Base-by-base conservation (phyloP, 805 yeast genomes). In the Cyberlindnera americana region DNA sequence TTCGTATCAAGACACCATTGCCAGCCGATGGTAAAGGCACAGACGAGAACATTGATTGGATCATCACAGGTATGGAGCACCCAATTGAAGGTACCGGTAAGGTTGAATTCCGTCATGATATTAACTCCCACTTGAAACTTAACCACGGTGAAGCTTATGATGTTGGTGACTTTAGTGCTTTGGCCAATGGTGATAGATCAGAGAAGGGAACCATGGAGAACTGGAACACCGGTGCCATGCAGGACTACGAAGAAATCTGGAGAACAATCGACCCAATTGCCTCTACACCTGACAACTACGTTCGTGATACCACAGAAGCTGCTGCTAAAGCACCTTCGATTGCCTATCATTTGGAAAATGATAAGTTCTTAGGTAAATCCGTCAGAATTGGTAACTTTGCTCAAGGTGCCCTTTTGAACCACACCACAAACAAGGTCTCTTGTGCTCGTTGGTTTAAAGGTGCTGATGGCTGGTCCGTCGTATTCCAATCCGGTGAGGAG, bases 171-270 rank as follows among this genome's bases (percentile, higher is more conserved):
- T 76, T 77, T 45, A 58, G 65, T 31, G 56, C 59, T 6, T 46
- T 69, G 25, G 63, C 53, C 6, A 58, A 54, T 14, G 65, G 70
- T 6, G 72, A 72, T 37, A 59, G 79, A 32, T 61, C 62, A 35
- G 83, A 78, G 47, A 64, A 69, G 2, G 83, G 83, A 0, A 46
- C 46, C 1, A 75, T 78, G 81, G 42, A 46, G 5, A 71, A 76
- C 47, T 67, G 73, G 2, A 65, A 46, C 3, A 67, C 76, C 1
- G 73, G 73, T 0, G 48, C 49, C 12, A 48, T 57, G 5, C 70
- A 69, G 39, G 64, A 62, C 6, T 78, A 75, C 45, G 61, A 69
- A 27, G 83, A 78, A 56, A 62, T 72, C 17, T 78, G 83, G 83
- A 57, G 76, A 48, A 63, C 72, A 13, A 50, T 77, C 19, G 73